A percentile compares a stretch with the other conserved stretches of the same genome.
phyloP scores from a whole-genome alignment of 352 stramenopile genomes.

The Pythium pectinolyticum region DNA sequence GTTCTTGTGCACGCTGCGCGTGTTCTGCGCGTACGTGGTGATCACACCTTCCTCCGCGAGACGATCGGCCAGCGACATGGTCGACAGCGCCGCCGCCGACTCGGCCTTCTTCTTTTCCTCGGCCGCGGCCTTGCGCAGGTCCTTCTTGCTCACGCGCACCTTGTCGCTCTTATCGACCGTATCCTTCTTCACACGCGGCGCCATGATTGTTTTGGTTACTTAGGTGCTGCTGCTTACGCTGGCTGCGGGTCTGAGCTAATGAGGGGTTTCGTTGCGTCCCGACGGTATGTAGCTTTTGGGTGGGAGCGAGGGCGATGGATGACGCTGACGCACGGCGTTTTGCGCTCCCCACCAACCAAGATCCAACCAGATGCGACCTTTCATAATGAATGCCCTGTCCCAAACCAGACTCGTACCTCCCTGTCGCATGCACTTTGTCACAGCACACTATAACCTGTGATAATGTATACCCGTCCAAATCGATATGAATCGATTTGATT shows the following conservation, averaged over 20 bases:
- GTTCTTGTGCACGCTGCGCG: slow-evolving; percentile 91
- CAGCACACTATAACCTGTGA: not conserved
- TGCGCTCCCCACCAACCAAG: slow-evolving; percentile 32
- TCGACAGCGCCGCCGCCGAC: slow-evolving; percentile 55
- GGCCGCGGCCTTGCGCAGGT: slow-evolving; percentile 68
- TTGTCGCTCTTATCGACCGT: slow-evolving; percentile 23
- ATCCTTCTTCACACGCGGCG: slow-evolving; percentile 72
- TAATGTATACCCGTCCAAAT: not conserved
- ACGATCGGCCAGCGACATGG: slow-evolving; percentile 85
- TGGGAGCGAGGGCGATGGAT: not conserved
- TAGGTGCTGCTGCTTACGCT: not conserved
- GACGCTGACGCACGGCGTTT: slow-evolving; percentile 22
- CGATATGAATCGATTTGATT: slow-evolving; percentile 5
- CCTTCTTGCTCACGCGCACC: slow-evolving; percentile 72
- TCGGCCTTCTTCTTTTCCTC: slow-evolving; percentile 81
- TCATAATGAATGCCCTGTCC: not conserved
- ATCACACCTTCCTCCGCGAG: slow-evolving; percentile 94
- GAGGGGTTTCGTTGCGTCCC: not conserved
- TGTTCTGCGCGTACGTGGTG: slow-evolving; percentile 94
- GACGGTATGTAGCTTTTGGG: not conserved
- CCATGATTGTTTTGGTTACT: slow-evolving; percentile 30
- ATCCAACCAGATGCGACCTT: slow-evolving; percentile 26
- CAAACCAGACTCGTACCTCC: not conserved
- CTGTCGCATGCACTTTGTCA: not conserved
- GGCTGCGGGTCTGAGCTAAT: not conserved